phyloP scores from a whole-genome alignment of 768 basidiomycete genomes.

The Lenzites betulinus region DNA sequence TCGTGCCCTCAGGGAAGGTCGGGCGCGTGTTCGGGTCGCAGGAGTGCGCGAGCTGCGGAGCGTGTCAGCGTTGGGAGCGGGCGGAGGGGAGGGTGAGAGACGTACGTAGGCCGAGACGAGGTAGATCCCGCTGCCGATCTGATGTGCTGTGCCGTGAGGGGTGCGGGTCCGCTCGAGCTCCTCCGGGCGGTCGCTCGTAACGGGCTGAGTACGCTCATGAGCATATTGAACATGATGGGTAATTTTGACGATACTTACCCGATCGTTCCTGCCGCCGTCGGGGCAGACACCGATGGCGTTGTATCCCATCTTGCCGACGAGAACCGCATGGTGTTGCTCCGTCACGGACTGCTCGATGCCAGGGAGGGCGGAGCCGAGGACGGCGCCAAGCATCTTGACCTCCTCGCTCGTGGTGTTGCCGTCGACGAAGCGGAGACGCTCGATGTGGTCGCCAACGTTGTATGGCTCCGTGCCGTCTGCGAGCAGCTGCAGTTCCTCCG shows the following conservation, averaged over 20 bases:
- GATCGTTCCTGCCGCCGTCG: conserved; percentile 66
- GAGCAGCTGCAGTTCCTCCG: conserved; percentile 30
- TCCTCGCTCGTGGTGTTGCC: conserved; percentile 51
- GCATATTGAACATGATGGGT: background rate
- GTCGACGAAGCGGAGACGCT: conserved; percentile 70
- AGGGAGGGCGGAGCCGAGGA: conserved; percentile 63
- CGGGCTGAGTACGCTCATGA: conserved; percentile 45
- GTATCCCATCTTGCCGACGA: conserved; percentile 73
- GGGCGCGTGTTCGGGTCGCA: conserved; percentile 70
- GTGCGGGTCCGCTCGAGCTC: conserved; percentile 76
- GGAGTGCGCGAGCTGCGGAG: conserved; percentile 63
- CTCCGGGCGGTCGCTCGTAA: conserved; percentile 57
- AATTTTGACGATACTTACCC: conserved; percentile 44
- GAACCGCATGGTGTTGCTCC: conserved; percentile 59
- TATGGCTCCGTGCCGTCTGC: conserved; percentile 60
- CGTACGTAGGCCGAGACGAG: conserved; percentile 72
- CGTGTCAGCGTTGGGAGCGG: background rate
- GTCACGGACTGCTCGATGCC: conserved; percentile 73
- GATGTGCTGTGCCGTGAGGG: conserved; percentile 70
- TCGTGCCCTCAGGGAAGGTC: conserved; percentile 63
- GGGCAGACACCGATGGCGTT: conserved; percentile 77
- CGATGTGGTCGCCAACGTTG: conserved; percentile 72
- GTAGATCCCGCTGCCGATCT: conserved; percentile 78
- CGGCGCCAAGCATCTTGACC: conserved; percentile 47
- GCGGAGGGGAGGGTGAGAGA: background rate